Percentiles rank a stretch among this genome's conserved stretches.
phyloP scores from a whole-genome alignment of 495 filamentous ascomycete genomes.

The Hypomontagnella submonticulosa region DNA sequence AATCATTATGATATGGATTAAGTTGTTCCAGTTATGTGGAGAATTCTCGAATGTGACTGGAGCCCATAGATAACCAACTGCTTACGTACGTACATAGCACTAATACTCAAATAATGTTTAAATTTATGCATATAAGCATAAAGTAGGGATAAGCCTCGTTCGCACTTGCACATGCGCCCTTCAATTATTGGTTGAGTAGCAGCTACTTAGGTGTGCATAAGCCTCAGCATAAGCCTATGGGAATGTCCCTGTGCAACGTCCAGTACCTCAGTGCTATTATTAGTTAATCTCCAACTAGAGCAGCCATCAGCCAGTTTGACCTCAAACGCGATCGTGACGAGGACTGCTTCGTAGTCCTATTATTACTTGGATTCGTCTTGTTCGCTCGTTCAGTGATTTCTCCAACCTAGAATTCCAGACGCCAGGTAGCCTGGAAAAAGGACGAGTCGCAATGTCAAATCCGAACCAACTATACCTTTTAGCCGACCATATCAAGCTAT shows the following conservation, averaged over 20 bases:
- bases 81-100: too few species aligned
- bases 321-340: constrained; percentile 16
- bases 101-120: constrained; percentile 12
- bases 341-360: constrained; percentile 1
- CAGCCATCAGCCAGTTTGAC: constrained; percentile 25
- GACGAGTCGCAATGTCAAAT: constrained; percentile 58
- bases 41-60: not conserved
- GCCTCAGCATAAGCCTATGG: too few species aligned
- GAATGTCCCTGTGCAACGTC: constrained; percentile 15
- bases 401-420: constrained; percentile 9
- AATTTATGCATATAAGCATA: constrained; percentile 16
- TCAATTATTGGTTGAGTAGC: constrained; percentile 16
- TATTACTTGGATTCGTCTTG: not conserved
- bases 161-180: constrained; percentile 11
- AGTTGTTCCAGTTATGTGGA: constrained; percentile 7
- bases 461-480: constrained; percentile 76
- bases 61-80: too few species aligned
- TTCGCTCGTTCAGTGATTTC: constrained; percentile 9
- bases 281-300: constrained; percentile 17
- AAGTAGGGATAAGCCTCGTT: constrained; percentile 26
- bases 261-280: too few species aligned
- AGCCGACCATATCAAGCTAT: constrained; percentile 82
- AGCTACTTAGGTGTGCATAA: too few species aligned
- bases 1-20: too few species aligned
- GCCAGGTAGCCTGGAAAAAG: constrained; percentile 5